Base-by-base conservation (phyloP, 2,329 filamentous ascomycete genomes). In the Claviceps capensis region DNA sequence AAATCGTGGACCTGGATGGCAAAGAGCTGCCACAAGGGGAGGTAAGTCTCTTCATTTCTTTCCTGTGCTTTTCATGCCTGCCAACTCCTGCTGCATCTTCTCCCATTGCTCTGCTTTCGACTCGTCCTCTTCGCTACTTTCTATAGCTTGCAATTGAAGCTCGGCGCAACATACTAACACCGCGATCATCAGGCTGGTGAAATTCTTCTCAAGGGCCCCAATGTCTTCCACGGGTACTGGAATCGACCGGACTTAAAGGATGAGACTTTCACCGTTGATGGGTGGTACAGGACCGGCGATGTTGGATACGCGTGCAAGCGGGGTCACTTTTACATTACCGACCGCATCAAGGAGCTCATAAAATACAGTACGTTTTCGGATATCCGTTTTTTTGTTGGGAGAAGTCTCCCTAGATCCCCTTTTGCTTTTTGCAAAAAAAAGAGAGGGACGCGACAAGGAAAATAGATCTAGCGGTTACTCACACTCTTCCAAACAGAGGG, bases 281-380 rank as follows among this genome's bases (percentile, higher is more conserved):
- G 88, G 1, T 96, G 82, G 72, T 95, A 95, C 75, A 90, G 84
- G 67, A 95, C 90, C 0, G 90, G 90, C 2, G 90, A 96, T 61
- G 82, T 95, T 26, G 86, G 88, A 4, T 82, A 86, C 57, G 79
- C 86, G 60, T 87, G 95, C 62, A 71, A 76, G 46, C 75, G 86
- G 48, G 86, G 86, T 34, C 87, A 94, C 62, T 87, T 94, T 61
- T 95, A 83, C 71, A 91, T 95, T 63, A 95, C 90, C 1, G 90
- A 96, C 63, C 83, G 89, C 36, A 81, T 81, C 62, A 88, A 89
- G 72, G 84, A 79, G 59, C 82, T 75, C 51, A 72, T 75, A 61
- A 74, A 74, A 58, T 74, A 72, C 58, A 73, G 75, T 78, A 62
- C 62, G 74, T 58, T 17, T 34, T 30, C 26, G 9, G 9, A 34